A percentile compares a stretch with the other conserved stretches of the same genome.
These are phyloP conservation scores for Echinosophora koreensis DNA, from an alignment of 306 rosid genomes.

Conservation along the genomic window DNA sequence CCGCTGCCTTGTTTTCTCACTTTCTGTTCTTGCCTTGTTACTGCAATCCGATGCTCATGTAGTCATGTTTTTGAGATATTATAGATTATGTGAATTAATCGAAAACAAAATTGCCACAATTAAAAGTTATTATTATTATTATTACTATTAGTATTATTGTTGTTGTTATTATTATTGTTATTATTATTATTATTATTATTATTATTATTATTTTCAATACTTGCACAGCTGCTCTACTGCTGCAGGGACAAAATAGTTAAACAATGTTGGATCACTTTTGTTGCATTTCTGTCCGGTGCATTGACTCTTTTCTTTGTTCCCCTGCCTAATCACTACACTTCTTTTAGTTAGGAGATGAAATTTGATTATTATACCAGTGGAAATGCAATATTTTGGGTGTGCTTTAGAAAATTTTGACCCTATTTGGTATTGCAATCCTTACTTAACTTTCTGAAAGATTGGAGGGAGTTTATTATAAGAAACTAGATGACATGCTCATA, in stretches of 20 bases:
- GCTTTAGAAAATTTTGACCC: conserved; percentile 28
- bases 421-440: conserved; percentile 11
- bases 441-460: background rate
- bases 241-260: background rate
- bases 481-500: background rate
- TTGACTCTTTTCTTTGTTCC: background rate
- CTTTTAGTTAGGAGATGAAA: background rate
- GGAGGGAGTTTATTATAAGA: background rate
- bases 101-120: conserved; percentile 16
- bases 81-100: conserved; percentile 12
- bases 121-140: background rate
- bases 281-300: background rate
- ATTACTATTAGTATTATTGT: background rate
- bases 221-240: background rate
- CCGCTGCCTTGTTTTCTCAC: conserved; percentile 32
- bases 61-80: conserved; percentile 21
- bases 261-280: background rate
- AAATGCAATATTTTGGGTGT: conserved; percentile 8
- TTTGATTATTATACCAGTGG: conserved; percentile 1
- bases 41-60: conserved; percentile 17
- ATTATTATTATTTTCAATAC: background rate
- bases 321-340: conserved; percentile 1
- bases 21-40: conserved; percentile 30
- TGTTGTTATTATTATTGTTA: too few species aligned
- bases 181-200: background rate